Evolutionary conservation across 1,284 basidiomycete genomes (phyloP).

Genomic region (Boletus hoseneyae): DNA sequence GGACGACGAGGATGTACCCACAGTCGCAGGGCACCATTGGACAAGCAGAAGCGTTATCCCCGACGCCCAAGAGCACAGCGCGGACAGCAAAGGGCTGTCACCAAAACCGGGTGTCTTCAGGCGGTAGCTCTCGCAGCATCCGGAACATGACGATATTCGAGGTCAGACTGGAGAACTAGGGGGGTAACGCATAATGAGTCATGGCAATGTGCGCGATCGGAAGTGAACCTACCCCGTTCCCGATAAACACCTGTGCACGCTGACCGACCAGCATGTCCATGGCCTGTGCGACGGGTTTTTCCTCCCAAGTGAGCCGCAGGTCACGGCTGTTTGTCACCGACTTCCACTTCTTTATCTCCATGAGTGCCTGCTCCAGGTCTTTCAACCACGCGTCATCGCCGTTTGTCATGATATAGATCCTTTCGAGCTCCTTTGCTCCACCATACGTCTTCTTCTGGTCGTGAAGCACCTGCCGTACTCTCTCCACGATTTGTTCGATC

Average conservation of each 20-base stretch:
- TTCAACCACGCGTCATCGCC: slow-evolving; percentile 33
- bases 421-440: slow-evolving; percentile 26
- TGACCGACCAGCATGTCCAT: slow-evolving; percentile 53
- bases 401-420: slow-evolving; percentile 45
- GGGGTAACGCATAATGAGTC: neutral
- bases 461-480: slow-evolving; percentile 37
- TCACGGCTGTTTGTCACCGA: slow-evolving; percentile 45
- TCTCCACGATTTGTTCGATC: slow-evolving; percentile 42
- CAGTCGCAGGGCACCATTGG: no score
- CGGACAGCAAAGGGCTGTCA: slow-evolving; percentile 12
- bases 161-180: slow-evolving; percentile 55
- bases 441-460: slow-evolving; percentile 24
- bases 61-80: neutral
- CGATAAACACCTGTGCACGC: slow-evolving; percentile 49
- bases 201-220: neutral
- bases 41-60: no score
- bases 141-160: slow-evolving; percentile 54
- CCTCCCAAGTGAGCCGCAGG: slow-evolving; percentile 42
- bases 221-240: slow-evolving; percentile 47
- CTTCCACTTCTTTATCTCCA: slow-evolving; percentile 34
- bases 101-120: slow-evolving; percentile 39
- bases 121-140: slow-evolving; percentile 34
- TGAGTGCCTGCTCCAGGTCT: slow-evolving; percentile 34
- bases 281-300: slow-evolving; percentile 44
- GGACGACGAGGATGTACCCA: no score